Evolutionary conservation across 352 stramenopile species (phyloP), one percentile per base, ranked within the genome.

Genomic region (Globisporangium carolinianum): DNA sequence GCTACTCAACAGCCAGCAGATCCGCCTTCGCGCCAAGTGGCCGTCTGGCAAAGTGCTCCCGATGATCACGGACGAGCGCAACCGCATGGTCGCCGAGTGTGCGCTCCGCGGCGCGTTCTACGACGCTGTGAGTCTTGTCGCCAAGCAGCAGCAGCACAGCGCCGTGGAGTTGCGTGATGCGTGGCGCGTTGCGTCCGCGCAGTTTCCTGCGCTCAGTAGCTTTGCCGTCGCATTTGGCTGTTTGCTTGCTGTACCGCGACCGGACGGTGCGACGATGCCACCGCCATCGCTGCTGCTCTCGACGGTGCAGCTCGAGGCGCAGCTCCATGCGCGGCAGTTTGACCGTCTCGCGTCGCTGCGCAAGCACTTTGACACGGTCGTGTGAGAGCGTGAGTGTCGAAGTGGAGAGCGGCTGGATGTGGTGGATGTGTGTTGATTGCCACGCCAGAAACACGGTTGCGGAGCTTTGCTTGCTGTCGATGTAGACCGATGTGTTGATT

Each of bases 41-140:
- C 66, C 70, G 24, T 32, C 24, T 10, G 66, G 68, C 35, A 83
- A 83, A 45, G 68, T 77, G 46, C 53, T 83, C 37, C 39, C 73
- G 11, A 73, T 79, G 73, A 83, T 83, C 63, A 83, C 73, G 4
- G 71, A 79, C 15, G 73, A 83, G 43, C 70, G 73, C 51, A 83
- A 83, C 61, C 68, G 73, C 57, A 75, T 83, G 63, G 69, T 78
- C 47, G 45, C 68, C 32, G 73, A 75, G 53, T 75, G 75, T 46
- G 61, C 68, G 15, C 63, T 71, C 35, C 68, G 63, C 12, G 65
- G 71, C n/a, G 60, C 57, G 15, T 72, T 79, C 24, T 77, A 78
- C 57, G 68, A 79, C n/a, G 52, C 65, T 39, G 64, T 73, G 47
- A 76, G 53, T 7, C 47, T 67, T 41, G 62, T 59, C 11, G 71